These are phyloP conservation scores for Elsinoe necatrix DNA, from an alignment of 2,329 filamentous ascomycete species.

Conservation along the genomic window DNA sequence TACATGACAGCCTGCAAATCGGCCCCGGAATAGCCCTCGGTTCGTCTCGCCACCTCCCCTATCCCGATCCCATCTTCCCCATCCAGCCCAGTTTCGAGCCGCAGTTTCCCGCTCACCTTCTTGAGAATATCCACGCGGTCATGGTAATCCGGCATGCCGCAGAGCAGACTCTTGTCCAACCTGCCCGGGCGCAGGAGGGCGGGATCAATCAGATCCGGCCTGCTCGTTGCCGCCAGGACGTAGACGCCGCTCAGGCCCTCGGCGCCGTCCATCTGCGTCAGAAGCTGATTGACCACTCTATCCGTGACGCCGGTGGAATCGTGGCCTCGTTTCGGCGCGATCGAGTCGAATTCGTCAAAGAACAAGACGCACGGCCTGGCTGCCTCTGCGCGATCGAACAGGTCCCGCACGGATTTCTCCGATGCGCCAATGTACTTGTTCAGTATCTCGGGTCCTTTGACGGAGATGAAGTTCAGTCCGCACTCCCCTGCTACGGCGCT, in stretches of 20 bases:
- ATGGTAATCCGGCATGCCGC: slow-evolving; percentile 71
- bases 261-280: slow-evolving; percentile 98
- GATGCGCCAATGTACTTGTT: slow-evolving; percentile 99
- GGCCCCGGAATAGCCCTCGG: slow-evolving; percentile 86
- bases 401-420: slow-evolving; percentile 88
- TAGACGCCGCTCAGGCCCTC: slow-evolving; percentile 94
- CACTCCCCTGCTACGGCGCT: slow-evolving; percentile 97
- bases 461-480: slow-evolving; percentile 94
- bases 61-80: slow-evolving; percentile 35
- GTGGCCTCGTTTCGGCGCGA: slow-evolving; percentile 92
- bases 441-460: slow-evolving; percentile 94
- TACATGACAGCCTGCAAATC: slow-evolving; percentile 92
- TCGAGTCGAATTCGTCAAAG: slow-evolving; percentile 98
- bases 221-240: slow-evolving; percentile 84
- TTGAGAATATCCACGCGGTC: slow-evolving; percentile 83
- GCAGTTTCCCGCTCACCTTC: slow-evolving; percentile 74
- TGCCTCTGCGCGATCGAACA: slow-evolving; percentile 86
- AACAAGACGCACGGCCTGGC: slow-evolving; percentile 91
- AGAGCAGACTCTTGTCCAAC: slow-evolving; percentile 85
- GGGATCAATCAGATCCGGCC: slow-evolving; percentile 92
- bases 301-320: slow-evolving; percentile 98
- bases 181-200: slow-evolving; percentile 84
- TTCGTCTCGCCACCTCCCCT: slow-evolving; percentile 66
- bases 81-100: slow-evolving; percentile 58
- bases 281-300: slow-evolving; percentile 91